Percentiles rank a stretch among this genome's conserved stretches.
phyloP scores from a whole-genome alignment of 768 basidiomycete species.

The Pleurotus sapidus region DNA sequence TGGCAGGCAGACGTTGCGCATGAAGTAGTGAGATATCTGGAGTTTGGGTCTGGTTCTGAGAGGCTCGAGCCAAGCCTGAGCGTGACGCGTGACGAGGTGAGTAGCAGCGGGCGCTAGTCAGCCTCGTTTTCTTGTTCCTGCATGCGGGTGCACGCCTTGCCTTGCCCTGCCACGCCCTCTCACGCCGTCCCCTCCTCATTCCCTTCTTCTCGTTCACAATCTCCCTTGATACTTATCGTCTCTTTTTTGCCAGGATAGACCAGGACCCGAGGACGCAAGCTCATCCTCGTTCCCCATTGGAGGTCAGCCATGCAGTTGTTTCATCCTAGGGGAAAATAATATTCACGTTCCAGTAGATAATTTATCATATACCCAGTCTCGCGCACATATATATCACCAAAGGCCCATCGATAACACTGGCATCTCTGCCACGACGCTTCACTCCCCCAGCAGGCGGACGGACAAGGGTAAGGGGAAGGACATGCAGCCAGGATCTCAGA shows the following conservation, averaged over 20 bases:
- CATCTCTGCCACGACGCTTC: background rate
- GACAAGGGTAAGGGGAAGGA: constrained; percentile 14
- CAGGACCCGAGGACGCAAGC: background rate
- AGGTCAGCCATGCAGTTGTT: constrained; percentile 7
- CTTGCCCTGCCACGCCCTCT: constrained; percentile 7
- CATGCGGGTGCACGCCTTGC: background rate
- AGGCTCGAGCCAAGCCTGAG: background rate
- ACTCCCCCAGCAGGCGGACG: constrained; percentile 14
- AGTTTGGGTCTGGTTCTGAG: background rate
- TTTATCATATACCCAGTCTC: constrained; percentile 27
- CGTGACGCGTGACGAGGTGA: background rate
- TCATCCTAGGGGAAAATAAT: constrained; percentile 16
- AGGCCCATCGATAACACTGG: constrained; percentile 9
- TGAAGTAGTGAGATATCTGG: constrained; percentile 40
- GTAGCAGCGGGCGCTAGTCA: background rate
- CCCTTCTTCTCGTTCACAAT: background rate
- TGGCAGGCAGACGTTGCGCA: constrained; percentile 62
- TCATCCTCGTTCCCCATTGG: background rate
- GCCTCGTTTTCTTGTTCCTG: background rate
- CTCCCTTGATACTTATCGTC: constrained; percentile 3
- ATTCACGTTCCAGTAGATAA: constrained; percentile 22
- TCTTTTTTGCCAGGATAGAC: constrained; percentile 5
- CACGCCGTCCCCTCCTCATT: background rate
- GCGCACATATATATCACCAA: constrained; percentile 9
- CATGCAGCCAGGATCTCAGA: constrained; percentile 7